These are phyloP conservation scores for Sclerotinia borealis DNA, from an alignment of 2,329 filamentous ascomycete species.

Conservation along the genomic window DNA sequence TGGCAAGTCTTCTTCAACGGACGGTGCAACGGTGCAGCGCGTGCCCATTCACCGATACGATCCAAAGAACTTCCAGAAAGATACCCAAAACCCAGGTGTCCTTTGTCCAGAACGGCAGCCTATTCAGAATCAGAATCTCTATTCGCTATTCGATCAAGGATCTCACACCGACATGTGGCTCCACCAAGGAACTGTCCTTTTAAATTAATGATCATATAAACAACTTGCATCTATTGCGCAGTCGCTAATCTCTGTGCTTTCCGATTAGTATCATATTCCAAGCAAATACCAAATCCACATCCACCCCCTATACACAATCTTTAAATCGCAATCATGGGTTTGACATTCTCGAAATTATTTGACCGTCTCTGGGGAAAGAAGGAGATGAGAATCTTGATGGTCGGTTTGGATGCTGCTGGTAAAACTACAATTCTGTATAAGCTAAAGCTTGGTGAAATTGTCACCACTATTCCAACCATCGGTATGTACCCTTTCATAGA, in stretches of 20 bases:
- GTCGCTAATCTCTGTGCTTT: constrained; percentile 16
- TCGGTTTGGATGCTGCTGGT: constrained; percentile 97
- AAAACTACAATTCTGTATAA: constrained; percentile 99
- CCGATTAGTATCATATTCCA: constrained; percentile 19
- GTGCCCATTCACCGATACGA: constrained; percentile 14
- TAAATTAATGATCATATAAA: constrained; percentile 17
- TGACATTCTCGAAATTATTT: constrained; percentile 94
- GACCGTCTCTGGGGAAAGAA: constrained; percentile 98
- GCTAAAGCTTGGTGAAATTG: constrained; percentile 98
- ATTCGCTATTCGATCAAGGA: constrained; percentile 10
- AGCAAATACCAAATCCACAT: constrained; percentile 34
- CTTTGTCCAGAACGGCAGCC: constrained; percentile 23
- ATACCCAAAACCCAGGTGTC: background rate
- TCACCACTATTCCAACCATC: constrained; percentile 98
- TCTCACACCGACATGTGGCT: constrained; percentile 16
- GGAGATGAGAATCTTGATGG: constrained; percentile 99
- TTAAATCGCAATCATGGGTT: constrained; percentile 79
- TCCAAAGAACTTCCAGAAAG: constrained; percentile 3
- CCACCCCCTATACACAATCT: constrained; percentile 19
- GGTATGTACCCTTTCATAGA: constrained; percentile 51
- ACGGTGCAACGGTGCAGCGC: constrained; percentile 6
- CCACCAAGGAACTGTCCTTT: constrained; percentile 26
- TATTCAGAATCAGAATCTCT: no score
- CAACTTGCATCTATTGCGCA: constrained; percentile 12
- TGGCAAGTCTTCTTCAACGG: constrained; percentile 12